Conservation (phyloP, 108 stramenopile genomes). For the Conticribra weissflogii region DNA sequence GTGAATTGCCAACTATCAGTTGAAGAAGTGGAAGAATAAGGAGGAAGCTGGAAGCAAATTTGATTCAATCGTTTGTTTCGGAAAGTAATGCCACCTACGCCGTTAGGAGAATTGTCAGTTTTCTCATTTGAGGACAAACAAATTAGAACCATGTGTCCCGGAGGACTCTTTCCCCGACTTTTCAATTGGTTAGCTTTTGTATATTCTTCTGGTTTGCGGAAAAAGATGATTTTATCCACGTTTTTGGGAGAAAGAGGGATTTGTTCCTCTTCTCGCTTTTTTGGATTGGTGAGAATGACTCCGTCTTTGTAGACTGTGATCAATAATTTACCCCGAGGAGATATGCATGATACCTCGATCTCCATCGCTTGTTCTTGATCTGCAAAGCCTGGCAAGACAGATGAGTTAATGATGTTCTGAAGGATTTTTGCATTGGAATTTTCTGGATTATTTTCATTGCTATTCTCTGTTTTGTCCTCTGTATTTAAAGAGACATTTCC, state of each 20-base stretch:
- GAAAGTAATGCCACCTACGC: slow-evolving; percentile 43
- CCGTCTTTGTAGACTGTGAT: slow-evolving; percentile 50
- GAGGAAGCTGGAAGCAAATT: slow-evolving; percentile 69
- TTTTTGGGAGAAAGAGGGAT: slow-evolving; percentile 5
- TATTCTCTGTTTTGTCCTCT: too few relatives aligned
- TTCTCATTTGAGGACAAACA: slow-evolving; percentile 25
- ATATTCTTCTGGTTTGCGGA: slow-evolving; percentile 80
- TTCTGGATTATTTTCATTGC: background rate
- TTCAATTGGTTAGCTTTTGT: slow-evolving; percentile 21
- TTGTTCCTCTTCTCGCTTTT: slow-evolving; percentile 44
- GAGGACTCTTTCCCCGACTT: background rate
- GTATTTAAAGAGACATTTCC: too few relatives aligned
- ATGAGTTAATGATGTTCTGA: background rate
- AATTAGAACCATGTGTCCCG: slow-evolving; percentile 49
- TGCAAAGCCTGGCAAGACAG: background rate
- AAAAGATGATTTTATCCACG: slow-evolving; percentile 53
- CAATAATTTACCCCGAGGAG: slow-evolving; percentile 60
- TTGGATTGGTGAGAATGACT: slow-evolving; percentile 46
- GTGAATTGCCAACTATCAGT: slow-evolving; percentile 8
- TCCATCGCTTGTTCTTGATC: background rate
- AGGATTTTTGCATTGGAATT: background rate
- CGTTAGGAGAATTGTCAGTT: slow-evolving; percentile 2
- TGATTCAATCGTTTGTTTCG: slow-evolving; percentile 53
- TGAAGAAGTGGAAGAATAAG: slow-evolving; percentile 17
- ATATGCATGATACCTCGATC: slow-evolving; percentile 58